phyloP scores from a whole-genome alignment of 208 protist genomes.

The Acanthamoeba culbertsoni region DNA sequence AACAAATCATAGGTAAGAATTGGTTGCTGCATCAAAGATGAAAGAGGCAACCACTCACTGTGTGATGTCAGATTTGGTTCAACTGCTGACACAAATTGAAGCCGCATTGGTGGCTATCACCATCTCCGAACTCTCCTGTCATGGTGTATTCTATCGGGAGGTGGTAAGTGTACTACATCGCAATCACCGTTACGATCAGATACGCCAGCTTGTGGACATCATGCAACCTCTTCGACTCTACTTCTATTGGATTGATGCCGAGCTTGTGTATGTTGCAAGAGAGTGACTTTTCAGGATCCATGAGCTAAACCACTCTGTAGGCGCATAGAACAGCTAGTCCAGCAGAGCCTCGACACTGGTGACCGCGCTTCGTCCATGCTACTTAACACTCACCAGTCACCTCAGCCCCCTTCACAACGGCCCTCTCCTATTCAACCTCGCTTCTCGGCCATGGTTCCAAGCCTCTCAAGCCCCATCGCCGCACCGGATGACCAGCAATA shows the following conservation, averaged over 20 bases:
- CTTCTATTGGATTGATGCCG: conserved; percentile 16
- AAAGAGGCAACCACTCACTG: not conserved
- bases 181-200: not conserved
- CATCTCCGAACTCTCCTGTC: not conserved
- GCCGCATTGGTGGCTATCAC: not conserved
- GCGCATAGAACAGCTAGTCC: no score
- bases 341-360: no score
- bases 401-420: no score
- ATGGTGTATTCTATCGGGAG: not conserved
- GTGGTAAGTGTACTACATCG: not conserved
- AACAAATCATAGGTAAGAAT: not conserved
- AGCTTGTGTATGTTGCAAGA: not conserved
- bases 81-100: not conserved
- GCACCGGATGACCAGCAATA: no score
- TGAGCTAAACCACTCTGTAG: no score
- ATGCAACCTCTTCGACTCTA: not conserved
- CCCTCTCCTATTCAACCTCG: no score
- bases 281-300: no score
- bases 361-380: no score
- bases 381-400: no score
- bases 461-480: no score
- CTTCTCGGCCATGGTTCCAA: no score
- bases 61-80: not conserved
- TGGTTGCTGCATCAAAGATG: not conserved
- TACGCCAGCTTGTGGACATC: not conserved